phyloP scores from a whole-genome alignment of 768 basidiomycete species.

The Mycena metata region DNA sequence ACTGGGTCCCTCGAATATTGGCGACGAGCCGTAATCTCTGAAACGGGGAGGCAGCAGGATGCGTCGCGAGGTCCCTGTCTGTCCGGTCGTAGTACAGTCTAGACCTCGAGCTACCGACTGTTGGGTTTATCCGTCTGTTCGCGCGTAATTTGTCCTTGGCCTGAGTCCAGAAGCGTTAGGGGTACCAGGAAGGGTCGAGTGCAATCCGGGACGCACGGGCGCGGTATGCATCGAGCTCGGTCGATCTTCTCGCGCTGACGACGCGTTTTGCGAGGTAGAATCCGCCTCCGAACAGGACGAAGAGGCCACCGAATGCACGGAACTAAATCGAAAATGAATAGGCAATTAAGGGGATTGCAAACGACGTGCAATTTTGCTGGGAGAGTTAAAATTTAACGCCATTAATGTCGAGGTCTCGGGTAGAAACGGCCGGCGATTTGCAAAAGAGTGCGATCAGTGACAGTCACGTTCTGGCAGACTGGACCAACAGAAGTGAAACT shows the following conservation, averaged over 20 bases:
- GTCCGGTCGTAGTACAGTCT: too few relatives aligned
- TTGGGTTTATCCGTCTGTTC: too few relatives aligned
- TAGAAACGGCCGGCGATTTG: neutral
- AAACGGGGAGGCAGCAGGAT: too few relatives aligned
- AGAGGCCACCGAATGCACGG: conserved; percentile 34
- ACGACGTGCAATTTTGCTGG: conserved; percentile 27
- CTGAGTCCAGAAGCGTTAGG: too few relatives aligned
- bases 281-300: conserved; percentile 32
- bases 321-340: conserved; percentile 12
- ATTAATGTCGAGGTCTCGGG: neutral
- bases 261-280: conserved; percentile 32
- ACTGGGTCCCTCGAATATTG: too few relatives aligned
- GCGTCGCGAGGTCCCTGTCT: too few relatives aligned
- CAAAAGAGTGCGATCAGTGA: neutral
- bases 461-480: neutral
- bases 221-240: conserved; percentile 27
- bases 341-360: neutral
- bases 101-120: too few relatives aligned
- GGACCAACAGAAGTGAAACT: neutral
- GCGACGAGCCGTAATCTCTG: too few relatives aligned
- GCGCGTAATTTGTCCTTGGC: too few relatives aligned
- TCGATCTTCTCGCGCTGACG: conserved; percentile 20
- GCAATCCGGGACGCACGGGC: neutral
- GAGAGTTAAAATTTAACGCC: conserved; percentile 28
- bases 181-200: neutral